Evolutionary conservation across 257 asterid species (phyloP).

Genomic region (Solanum peruvianum): DNA sequence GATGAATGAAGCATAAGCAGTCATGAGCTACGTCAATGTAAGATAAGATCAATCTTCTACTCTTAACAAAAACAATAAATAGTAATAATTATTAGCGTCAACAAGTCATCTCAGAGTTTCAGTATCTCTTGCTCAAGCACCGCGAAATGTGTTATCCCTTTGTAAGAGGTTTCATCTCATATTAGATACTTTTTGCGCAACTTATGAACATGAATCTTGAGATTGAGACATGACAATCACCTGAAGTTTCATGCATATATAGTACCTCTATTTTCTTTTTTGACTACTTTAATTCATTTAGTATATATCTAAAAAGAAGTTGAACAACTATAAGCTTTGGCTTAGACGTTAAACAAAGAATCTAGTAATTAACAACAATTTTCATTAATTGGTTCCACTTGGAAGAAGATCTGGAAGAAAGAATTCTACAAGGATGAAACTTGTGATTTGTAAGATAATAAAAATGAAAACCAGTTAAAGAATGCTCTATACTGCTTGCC

Average conservation of each 20-base stretch:
- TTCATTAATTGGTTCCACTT: not conserved
- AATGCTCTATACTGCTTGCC: not conserved
- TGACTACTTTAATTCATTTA: constrained; percentile 85
- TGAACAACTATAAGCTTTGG: constrained; percentile 1
- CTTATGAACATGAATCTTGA: not conserved
- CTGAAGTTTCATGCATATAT: constrained; percentile 62
- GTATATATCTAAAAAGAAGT: constrained; percentile 32
- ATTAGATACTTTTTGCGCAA: not conserved
- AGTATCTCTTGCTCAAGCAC: constrained; percentile 83
- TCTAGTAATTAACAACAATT: not conserved
- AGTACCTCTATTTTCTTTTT: constrained; percentile 82
- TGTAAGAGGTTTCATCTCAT: not conserved
- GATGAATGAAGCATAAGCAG: constrained; percentile 7
- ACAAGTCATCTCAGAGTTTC: constrained; percentile 83
- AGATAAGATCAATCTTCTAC: not conserved
- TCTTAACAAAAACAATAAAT: not conserved
- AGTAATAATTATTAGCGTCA: constrained; percentile 39
- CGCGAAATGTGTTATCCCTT: constrained; percentile 81
- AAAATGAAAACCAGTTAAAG: not conserved
- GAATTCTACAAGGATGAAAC: not conserved
- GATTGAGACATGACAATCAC: constrained; percentile 16
- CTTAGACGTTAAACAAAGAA: not conserved
- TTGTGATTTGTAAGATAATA: not conserved
- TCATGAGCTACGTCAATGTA: not conserved
- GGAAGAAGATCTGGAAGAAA: not conserved